Percentiles rank a stretch among this genome's conserved stretches.
Conservation (phyloP, 2,329 filamentous ascomycete genomes). For the Mariannaea elegans region DNA sequence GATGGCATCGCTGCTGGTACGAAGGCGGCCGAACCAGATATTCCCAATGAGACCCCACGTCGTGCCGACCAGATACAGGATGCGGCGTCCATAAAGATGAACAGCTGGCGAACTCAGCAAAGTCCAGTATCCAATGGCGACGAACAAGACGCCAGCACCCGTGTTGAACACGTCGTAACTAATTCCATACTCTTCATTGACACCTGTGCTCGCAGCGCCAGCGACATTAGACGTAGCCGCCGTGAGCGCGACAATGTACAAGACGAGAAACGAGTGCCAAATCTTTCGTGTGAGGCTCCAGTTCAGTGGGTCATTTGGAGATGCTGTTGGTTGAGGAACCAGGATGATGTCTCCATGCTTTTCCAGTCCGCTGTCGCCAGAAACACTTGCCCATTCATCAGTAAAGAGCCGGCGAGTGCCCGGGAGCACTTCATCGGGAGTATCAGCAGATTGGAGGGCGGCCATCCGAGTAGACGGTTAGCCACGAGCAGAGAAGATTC, state of each 20-base stretch:
- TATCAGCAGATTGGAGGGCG: slow-evolving; percentile 24
- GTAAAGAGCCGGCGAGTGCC: slow-evolving; percentile 43
- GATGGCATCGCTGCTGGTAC: slow-evolving; percentile 55
- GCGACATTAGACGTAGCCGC: slow-evolving; percentile 66
- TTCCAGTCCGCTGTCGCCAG: slow-evolving; percentile 35
- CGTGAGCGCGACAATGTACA: slow-evolving; percentile 63
- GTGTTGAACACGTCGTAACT: slow-evolving; percentile 62
- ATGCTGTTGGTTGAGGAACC: slow-evolving; percentile 61
- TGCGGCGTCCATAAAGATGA: slow-evolving; percentile 62
- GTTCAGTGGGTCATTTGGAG: slow-evolving; percentile 62
- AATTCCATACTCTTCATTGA: slow-evolving; percentile 60
- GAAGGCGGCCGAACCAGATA: slow-evolving; percentile 61
- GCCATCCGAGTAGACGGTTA: slow-evolving; percentile 25
- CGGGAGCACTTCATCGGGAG: slow-evolving; percentile 39
- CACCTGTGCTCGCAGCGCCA: slow-evolving; percentile 59
- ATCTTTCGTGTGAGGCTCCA: slow-evolving; percentile 58
- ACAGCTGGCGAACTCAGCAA: slow-evolving; percentile 62
- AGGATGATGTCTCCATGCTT: slow-evolving; percentile 57
- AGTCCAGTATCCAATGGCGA: slow-evolving; percentile 65
- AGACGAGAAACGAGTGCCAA: slow-evolving; percentile 61
- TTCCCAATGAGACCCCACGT: slow-evolving; percentile 58
- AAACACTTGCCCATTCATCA: slow-evolving; percentile 40
- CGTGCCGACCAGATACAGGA: slow-evolving; percentile 63
- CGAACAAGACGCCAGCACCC: slow-evolving; percentile 64
- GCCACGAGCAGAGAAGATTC: not conserved